phyloP scores from a whole-genome alignment of 2,329 filamentous ascomycete genomes.

The Trichoderma aggressivum region DNA sequence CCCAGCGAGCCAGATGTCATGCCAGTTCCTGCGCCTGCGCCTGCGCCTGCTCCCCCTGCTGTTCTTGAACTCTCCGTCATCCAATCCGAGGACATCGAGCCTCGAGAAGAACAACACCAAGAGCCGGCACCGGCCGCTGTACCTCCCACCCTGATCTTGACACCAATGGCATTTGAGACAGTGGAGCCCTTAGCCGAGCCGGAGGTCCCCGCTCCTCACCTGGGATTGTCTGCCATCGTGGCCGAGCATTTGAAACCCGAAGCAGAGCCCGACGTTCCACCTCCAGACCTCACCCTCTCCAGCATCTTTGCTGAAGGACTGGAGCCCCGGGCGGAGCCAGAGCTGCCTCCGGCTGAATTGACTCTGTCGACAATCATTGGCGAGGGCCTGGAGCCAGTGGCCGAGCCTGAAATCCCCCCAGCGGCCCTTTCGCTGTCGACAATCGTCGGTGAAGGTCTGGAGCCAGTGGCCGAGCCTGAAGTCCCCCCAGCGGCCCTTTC shows the following conservation, averaged over 20 bases:
- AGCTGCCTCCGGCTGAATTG: slow-evolving; percentile 32
- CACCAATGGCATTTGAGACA: slow-evolving; percentile 35
- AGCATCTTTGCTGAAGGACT: slow-evolving; percentile 29
- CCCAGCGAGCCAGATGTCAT: slow-evolving; percentile 18
- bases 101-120: slow-evolving; percentile 35
- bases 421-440: slow-evolving; percentile 28
- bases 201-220: slow-evolving; percentile 21
- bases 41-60: slow-evolving; percentile 32
- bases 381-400: slow-evolving; percentile 40
- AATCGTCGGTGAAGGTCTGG: slow-evolving; percentile 27
- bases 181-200: slow-evolving; percentile 41
- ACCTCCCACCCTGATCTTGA: slow-evolving; percentile 35
- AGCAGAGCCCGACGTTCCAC: slow-evolving; percentile 23
- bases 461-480: slow-evolving; percentile 26
- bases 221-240: slow-evolving; percentile 29
- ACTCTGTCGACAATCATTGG: slow-evolving; percentile 34
- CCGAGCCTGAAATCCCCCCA: slow-evolving; percentile 29
- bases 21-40: not conserved
- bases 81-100: slow-evolving; percentile 44
- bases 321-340: slow-evolving; percentile 29
- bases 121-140: slow-evolving; percentile 24
- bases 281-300: slow-evolving; percentile 26
- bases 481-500: slow-evolving; percentile 24
- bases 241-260: slow-evolving; percentile 30
- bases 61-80: slow-evolving; percentile 46